Evolutionary conservation across 139 green algal species (phyloP).

Genomic region (Diplosphaera chodatii): DNA sequence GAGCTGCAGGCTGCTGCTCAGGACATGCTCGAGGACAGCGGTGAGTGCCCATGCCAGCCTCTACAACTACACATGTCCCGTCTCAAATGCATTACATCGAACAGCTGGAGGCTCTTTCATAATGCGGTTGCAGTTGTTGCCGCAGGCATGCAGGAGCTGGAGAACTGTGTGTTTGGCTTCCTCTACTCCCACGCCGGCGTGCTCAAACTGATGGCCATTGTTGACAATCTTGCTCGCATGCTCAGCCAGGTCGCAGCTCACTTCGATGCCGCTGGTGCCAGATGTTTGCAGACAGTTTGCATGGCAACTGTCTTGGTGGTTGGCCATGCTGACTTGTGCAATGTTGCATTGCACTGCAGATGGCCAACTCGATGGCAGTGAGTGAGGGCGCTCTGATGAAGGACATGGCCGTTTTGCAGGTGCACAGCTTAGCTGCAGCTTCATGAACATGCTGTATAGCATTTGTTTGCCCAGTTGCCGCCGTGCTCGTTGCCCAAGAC

Average conservation of each 20-base stretch:
- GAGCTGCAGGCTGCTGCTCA: conserved; percentile 23
- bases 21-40: conserved; percentile 50
- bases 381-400: conserved; percentile 36
- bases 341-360: conserved; percentile 25
- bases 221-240: conserved; percentile 49
- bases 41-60: neutral
- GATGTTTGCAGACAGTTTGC: too few species aligned
- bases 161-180: conserved; percentile 59
- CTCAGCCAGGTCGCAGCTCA: conserved; percentile 28
- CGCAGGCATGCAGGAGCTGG: conserved; percentile 44
- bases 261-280: too few species aligned
- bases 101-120: too few species aligned
- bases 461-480: too few species aligned
- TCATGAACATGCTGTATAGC: too few species aligned
- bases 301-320: too few species aligned
- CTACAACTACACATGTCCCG: too few species aligned
- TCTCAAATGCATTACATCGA: too few species aligned
- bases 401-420: conserved; percentile 34
- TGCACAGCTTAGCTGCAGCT: too few species aligned
- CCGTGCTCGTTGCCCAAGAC: too few species aligned
- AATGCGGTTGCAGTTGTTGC: neutral
- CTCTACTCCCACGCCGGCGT: conserved; percentile 38
- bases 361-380: conserved; percentile 48
- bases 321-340: too few species aligned
- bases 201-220: conserved; percentile 49